phyloP scores from a whole-genome alignment of 1,284 basidiomycete species.

The Amylostereum areolatum region DNA sequence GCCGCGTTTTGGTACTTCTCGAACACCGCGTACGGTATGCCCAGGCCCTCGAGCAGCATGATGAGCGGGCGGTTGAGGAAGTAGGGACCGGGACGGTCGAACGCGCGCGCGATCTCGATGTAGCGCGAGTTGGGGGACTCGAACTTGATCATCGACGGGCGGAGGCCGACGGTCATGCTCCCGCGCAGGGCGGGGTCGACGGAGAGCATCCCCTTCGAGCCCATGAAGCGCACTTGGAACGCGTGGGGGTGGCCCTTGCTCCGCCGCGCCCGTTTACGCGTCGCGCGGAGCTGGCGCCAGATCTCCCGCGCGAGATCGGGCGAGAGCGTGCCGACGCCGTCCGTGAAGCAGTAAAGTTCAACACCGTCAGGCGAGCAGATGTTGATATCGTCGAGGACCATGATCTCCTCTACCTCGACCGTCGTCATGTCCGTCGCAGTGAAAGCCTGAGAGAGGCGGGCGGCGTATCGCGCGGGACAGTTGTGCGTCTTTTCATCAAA shows the following conservation, averaged over 20 bases:
- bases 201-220: too few species aligned
- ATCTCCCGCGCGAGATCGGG: constrained; percentile 48
- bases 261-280: constrained; percentile 29
- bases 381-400: constrained; percentile 17
- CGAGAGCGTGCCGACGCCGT: constrained; percentile 68
- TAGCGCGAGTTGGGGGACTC: too few species aligned
- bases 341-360: constrained; percentile 48
- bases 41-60: too few species aligned
- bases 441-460: constrained; percentile 67
- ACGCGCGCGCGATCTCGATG: too few species aligned
- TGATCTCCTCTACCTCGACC: constrained; percentile 37
- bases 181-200: too few species aligned
- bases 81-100: too few species aligned
- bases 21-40: too few species aligned
- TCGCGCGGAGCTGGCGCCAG: constrained; percentile 35
- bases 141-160: too few species aligned
- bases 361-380: constrained; percentile 44
- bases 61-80: too few species aligned
- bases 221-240: constrained; percentile 55
- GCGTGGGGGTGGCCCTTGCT: constrained; percentile 36
- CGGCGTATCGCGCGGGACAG: constrained; percentile 66
- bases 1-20: too few species aligned
- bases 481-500: constrained; percentile 29
- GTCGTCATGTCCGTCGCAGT: constrained; percentile 60
- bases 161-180: too few species aligned